These are phyloP conservation scores for Halenospora varia DNA, from an alignment of 495 filamentous ascomycete genomes.

Conservation along the genomic window DNA sequence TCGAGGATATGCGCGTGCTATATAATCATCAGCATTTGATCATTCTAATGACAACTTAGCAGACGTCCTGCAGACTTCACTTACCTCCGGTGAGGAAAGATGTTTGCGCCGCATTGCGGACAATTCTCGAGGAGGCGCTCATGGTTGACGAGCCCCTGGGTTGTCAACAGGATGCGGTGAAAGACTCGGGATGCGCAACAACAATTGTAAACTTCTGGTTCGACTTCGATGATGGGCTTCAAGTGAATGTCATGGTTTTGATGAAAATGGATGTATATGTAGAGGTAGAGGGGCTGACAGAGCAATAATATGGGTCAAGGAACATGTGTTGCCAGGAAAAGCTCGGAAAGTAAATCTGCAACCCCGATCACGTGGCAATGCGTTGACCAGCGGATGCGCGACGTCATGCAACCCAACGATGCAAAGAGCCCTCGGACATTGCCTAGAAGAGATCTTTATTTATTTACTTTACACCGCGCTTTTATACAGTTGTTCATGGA, in stretches of 20 bases:
- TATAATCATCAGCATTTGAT: constrained; percentile 11
- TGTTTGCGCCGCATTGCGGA: constrained; percentile 54
- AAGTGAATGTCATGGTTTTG: constrained; percentile 12
- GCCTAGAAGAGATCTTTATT: neutral
- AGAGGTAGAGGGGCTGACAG: constrained; percentile 9
- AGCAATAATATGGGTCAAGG: neutral
- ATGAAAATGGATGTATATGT: constrained; percentile 4
- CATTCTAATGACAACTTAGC: neutral
- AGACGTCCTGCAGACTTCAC: constrained; percentile 1
- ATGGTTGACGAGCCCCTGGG: constrained; percentile 31
- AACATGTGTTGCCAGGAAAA: constrained; percentile 16
- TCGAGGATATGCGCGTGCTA: constrained; percentile 35
- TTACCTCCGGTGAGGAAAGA: constrained; percentile 44
- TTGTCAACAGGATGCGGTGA: constrained; percentile 5
- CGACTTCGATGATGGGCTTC: constrained; percentile 1
- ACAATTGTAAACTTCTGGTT: neutral
- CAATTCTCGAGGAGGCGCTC: constrained; percentile 56
- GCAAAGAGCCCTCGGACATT: neutral
- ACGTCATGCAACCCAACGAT: neutral
- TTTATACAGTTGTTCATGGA: too few relatives aligned
- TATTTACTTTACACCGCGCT: neutral
- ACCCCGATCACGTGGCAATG: neutral
- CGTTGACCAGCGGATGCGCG: too few relatives aligned
- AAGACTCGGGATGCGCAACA: neutral
- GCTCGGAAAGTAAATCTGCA: neutral